A percentile compares a stretch with the other conserved stretches of the same genome.
Evolutionary conservation across 2,329 filamentous ascomycete species (phyloP).

Genomic region (Fusarium sp.): DNA sequence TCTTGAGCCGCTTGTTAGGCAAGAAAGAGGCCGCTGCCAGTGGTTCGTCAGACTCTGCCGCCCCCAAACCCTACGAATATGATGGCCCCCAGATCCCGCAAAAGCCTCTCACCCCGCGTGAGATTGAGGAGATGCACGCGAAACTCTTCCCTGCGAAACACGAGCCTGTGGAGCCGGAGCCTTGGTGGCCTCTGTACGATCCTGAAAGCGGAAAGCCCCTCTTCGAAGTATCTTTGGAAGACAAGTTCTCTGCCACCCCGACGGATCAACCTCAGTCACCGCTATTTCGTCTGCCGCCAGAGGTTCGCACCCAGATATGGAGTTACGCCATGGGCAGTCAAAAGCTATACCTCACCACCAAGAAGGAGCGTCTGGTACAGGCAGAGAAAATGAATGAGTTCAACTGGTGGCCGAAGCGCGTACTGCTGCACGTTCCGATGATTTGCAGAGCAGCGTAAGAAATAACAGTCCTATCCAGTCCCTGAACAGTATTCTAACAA

Average conservation of each 20-base stretch:
- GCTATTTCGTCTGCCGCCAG: neutral
- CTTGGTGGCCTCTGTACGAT: neutral
- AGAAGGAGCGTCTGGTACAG: neutral
- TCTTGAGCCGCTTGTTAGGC: neutral
- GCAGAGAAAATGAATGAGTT: neutral
- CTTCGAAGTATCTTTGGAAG: neutral
- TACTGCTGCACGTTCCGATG: neutral
- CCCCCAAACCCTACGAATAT: neutral
- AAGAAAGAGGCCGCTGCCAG: neutral
- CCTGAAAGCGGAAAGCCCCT: neutral
- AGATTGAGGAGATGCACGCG: slow-evolving; percentile 10
- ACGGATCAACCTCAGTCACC: neutral
- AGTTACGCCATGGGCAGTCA: neutral
- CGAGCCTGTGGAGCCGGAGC: neutral
- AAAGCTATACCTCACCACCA: neutral
- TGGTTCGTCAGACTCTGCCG: neutral
- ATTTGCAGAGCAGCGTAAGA: neutral
- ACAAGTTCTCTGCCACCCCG: neutral
- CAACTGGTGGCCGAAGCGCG: neutral
- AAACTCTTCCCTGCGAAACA: neutral
- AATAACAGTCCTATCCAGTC: neutral
- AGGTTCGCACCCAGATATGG: neutral
- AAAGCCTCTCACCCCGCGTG: slow-evolving; percentile 3
- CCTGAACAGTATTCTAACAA: neutral
- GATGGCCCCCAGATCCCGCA: neutral